phyloP scores from a whole-genome alignment of 1,284 basidiomycete genomes.

The Bjerkandera adusta region DNA sequence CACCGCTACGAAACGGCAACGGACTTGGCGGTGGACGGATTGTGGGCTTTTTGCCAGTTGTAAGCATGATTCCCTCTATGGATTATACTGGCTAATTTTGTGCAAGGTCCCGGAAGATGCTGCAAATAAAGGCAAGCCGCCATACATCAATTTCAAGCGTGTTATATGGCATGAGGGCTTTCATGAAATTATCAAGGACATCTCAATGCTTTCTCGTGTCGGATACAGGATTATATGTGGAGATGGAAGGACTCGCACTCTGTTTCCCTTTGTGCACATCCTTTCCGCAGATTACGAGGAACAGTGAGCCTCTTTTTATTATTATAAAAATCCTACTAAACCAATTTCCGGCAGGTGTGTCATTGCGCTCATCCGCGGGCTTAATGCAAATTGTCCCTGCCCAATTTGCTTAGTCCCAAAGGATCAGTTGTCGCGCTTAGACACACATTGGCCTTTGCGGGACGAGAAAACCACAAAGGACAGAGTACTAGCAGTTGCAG shows the following conservation, averaged over 20 bases:
- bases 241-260: slow-evolving; percentile 16
- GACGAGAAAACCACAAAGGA: neutral
- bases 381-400: slow-evolving; percentile 14
- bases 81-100: neutral
- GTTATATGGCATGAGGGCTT: slow-evolving; percentile 13
- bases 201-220: slow-evolving; percentile 15
- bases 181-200: slow-evolving; percentile 19
- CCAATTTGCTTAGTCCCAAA: slow-evolving; percentile 19
- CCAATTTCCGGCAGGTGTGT: slow-evolving; percentile 11
- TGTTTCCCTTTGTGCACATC: slow-evolving; percentile 31
- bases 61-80: slow-evolving; percentile 17
- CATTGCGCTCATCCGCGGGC: slow-evolving; percentile 19
- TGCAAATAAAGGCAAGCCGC: slow-evolving; percentile 1
- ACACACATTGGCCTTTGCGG: neutral
- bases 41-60: slow-evolving; percentile 42
- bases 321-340: neutral
- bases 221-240: slow-evolving; percentile 24
- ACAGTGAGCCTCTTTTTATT: slow-evolving; percentile 15
- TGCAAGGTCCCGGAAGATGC: neutral
- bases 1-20: slow-evolving; percentile 33
- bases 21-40: slow-evolving; percentile 34
- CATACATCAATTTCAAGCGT: slow-evolving; percentile 1
- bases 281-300: slow-evolving; percentile 33
- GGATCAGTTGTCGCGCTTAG: slow-evolving; percentile 4
- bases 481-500: neutral